Conservation (phyloP, 192 early-diverging fungal genomes). For the Chytriomyces hyalinus region DNA sequence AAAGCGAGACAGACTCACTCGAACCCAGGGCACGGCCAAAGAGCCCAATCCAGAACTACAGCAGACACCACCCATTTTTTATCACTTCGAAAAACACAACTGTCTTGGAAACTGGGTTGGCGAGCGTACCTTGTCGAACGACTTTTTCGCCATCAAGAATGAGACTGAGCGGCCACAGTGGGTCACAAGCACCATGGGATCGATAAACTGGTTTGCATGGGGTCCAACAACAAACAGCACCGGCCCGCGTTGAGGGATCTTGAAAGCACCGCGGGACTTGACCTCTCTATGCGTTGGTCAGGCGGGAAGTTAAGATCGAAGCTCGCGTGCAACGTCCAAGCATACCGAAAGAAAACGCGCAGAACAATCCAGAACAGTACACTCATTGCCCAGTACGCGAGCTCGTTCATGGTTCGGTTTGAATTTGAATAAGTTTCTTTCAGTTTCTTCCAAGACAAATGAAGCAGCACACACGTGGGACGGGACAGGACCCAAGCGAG, state of each 20-base stretch:
- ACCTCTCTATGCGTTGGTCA: constrained; percentile 69
- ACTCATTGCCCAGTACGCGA: constrained; percentile 5
- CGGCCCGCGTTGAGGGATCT: constrained; percentile 74
- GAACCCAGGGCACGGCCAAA: constrained; percentile 78
- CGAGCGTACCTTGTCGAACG: constrained; percentile 19
- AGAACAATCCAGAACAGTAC: constrained; percentile 22
- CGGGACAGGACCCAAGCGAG: not conserved
- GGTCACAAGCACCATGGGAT: constrained; percentile 87
- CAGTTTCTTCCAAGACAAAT: not conserved
- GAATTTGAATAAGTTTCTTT: not conserved
- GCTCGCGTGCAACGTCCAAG: not conserved
- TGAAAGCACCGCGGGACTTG: constrained; percentile 43
- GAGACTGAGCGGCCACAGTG: constrained; percentile 74
- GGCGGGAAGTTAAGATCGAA: constrained; percentile 17
- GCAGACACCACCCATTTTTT: no score
- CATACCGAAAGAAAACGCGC: constrained; percentile 35
- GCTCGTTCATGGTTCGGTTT: constrained; percentile 5
- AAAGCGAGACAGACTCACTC: constrained; percentile 63
- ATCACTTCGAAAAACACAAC: no score
- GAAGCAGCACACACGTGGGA: not conserved
- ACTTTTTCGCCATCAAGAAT: constrained; percentile 60
- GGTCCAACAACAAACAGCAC: constrained; percentile 86
- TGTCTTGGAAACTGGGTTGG: no score
- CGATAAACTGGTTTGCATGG: constrained; percentile 81
- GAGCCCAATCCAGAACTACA: constrained; percentile 71